phyloP scores from a whole-genome alignment of 306 rosid species.

The Cyclanthera cordifolia region DNA sequence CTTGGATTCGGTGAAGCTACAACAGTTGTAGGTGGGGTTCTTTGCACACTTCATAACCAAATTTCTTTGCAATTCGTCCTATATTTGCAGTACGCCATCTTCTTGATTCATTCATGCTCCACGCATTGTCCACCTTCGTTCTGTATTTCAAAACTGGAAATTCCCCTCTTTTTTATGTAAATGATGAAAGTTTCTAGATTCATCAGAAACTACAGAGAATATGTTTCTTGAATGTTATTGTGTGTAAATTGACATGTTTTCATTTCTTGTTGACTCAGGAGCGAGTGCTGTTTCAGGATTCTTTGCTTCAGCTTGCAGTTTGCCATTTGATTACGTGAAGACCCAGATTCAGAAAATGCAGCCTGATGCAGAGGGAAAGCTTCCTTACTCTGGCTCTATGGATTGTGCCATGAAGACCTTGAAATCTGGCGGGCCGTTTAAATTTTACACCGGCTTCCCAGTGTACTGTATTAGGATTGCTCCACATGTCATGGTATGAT shows the following conservation, averaged over 20 bases:
- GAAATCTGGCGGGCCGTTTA: conserved; percentile 70
- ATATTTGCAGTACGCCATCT: background rate
- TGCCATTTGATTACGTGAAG: conserved; percentile 91
- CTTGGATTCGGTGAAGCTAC: conserved; percentile 76
- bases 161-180: background rate
- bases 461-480: conserved; percentile 89
- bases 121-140: background rate
- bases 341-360: conserved; percentile 98
- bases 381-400: conserved; percentile 77
- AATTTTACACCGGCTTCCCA: conserved; percentile 88
- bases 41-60: background rate
- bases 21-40: conserved; percentile 52
- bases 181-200: background rate
- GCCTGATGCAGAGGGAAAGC: conserved; percentile 82
- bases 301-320: conserved; percentile 89
- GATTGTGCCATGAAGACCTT: conserved; percentile 74
- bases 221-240: background rate
- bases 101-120: background rate
- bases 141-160: background rate
- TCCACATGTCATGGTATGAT: conserved; percentile 84
- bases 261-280: conserved; percentile 27
- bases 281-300: conserved; percentile 90
- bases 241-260: background rate
- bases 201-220: background rate
- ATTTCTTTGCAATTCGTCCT: background rate